Evolutionary conservation across 139 green algal genomes (phyloP).

Genomic region (Tetradesmus obliquus): DNA sequence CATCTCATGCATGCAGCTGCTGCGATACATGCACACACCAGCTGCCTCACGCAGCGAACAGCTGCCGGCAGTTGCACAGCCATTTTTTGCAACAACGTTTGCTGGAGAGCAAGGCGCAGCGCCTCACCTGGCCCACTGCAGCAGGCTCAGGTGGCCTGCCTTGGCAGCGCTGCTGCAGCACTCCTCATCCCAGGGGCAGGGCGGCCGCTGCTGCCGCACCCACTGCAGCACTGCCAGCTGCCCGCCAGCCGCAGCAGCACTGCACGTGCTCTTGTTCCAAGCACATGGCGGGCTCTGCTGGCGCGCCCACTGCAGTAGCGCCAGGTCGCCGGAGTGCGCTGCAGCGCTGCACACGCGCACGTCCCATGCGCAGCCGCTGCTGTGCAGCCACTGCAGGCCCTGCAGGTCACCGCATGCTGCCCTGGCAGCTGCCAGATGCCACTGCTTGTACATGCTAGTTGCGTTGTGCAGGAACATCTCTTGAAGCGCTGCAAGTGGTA

Average conservation of each 20-base stretch:
- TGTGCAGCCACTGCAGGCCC: neutral
- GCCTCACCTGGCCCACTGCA: neutral
- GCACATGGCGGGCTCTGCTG: neutral
- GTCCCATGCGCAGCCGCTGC: neutral
- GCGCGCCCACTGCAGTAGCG: neutral
- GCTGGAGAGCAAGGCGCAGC: neutral
- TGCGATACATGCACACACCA: no score
- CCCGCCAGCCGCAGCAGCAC: neutral
- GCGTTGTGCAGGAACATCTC: no score
- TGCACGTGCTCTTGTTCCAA: neutral
- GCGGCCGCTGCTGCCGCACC: neutral
- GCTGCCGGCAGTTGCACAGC: no score
- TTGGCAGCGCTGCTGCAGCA: neutral
- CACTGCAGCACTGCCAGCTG: neutral
- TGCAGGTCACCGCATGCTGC: neutral
- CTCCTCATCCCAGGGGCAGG: neutral
- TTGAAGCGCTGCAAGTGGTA: no score
- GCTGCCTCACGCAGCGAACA: no score
- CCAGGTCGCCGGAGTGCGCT: neutral
- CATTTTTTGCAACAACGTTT: no score
- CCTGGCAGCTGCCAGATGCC: neutral
- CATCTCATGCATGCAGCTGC: no score
- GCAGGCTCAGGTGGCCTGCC: neutral
- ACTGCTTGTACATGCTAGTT: no score
- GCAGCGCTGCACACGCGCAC: neutral